phyloP scores from a whole-genome alignment of 228 moss, liverwort and hornwort genomes.

The Sphagnum fallax region DNA sequence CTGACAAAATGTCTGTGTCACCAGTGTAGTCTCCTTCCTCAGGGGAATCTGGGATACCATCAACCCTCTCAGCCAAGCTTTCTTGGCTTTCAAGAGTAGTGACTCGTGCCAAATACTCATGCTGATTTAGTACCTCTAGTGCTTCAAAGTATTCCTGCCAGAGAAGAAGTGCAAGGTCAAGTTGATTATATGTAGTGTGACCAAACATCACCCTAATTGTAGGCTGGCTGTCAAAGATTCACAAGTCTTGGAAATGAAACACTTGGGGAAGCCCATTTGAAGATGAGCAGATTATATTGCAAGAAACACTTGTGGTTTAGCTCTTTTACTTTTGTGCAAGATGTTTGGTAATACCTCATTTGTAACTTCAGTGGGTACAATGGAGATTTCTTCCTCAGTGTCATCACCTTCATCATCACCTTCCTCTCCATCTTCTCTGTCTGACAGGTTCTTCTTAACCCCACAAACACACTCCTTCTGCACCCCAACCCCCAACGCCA shows the following conservation, averaged over 20 bases:
- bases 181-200: too few species aligned
- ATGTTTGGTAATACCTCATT: slow-evolving; percentile 54
- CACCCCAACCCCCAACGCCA: background rate
- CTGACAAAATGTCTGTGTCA: slow-evolving; percentile 78
- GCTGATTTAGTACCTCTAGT: slow-evolving; percentile 90
- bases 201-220: too few species aligned
- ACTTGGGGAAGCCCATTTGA: too few species aligned
- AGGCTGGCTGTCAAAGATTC: too few species aligned
- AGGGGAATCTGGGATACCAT: slow-evolving; percentile 72
- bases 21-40: slow-evolving; percentile 79
- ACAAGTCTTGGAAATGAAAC: too few species aligned
- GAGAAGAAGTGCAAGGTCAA: background rate
- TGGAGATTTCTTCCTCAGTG: slow-evolving; percentile 80
- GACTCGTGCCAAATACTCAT: slow-evolving; percentile 82
- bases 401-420: slow-evolving; percentile 74
- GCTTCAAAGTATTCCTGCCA: slow-evolving; percentile 98
- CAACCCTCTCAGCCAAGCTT: slow-evolving; percentile 60
- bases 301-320: too few species aligned
- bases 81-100: slow-evolving; percentile 74
- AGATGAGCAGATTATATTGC: too few species aligned
- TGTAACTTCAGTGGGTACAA: slow-evolving; percentile 74
- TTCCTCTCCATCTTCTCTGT: slow-evolving; percentile 45
- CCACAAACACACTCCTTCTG: slow-evolving; percentile 58
- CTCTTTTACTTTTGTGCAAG: too few species aligned
- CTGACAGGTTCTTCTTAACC: slow-evolving; percentile 25